A percentile compares a stretch with the other conserved stretches of the same genome.
These are phyloP conservation scores for Chenopodium album DNA, from an alignment of 148 eudicot species.

Conservation along the genomic window DNA sequence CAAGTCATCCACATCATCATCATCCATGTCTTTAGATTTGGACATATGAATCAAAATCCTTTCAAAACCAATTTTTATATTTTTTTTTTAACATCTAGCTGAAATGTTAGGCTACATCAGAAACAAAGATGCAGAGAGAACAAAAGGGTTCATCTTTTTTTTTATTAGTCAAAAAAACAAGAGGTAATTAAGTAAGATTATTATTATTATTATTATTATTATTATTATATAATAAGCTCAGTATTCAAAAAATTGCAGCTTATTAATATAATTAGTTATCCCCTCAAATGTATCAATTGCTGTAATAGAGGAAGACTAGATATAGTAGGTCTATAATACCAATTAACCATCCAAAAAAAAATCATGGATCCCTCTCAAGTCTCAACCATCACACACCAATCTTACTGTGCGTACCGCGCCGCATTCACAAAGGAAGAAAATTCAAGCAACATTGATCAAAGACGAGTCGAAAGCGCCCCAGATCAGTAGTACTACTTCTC, in stretches of 20 bases:
- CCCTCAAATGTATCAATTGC: not conserved
- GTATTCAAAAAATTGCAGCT: not conserved
- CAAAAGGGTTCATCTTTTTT: not conserved
- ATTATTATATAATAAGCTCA: not conserved
- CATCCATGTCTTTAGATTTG: slow-evolving; percentile 52
- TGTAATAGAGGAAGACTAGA: not conserved
- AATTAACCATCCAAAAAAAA: not conserved
- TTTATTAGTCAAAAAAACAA: not conserved
- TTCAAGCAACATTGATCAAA: not conserved
- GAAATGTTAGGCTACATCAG: not conserved
- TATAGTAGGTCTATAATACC: not conserved
- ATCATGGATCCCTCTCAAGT: not conserved
- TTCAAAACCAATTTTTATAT: not conserved
- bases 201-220: not conserved
- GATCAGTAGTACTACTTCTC: not conserved
- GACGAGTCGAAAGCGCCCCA: not conserved
- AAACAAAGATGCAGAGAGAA: slow-evolving; percentile 2
- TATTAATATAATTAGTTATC: not conserved
- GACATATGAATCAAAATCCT: slow-evolving; percentile 29
- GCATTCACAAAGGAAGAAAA: not conserved
- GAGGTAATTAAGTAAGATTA: not conserved
- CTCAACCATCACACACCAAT: not conserved
- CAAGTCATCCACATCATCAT: slow-evolving; percentile 33
- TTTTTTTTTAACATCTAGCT: not conserved
- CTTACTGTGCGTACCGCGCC: not conserved